phyloP scores from a whole-genome alignment of 352 stramenopile genomes.

The Elongisporangium undulatum region DNA sequence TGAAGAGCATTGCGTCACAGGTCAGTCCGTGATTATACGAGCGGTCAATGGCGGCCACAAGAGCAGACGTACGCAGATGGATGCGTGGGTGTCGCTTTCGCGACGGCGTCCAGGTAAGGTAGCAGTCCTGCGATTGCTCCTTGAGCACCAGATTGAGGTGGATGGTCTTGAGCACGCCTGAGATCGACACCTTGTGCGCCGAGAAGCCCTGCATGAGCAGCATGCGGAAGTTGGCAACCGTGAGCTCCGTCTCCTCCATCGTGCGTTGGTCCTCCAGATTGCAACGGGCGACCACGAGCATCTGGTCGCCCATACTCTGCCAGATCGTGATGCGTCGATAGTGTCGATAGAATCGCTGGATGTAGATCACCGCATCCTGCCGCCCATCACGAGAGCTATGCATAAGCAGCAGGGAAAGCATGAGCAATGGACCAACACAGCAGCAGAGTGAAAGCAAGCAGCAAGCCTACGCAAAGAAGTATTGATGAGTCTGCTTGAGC shows the following conservation, averaged over 20 bases:
- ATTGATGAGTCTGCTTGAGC: not conserved
- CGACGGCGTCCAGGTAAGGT: conserved; percentile 70
- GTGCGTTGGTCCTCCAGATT: conserved; percentile 17
- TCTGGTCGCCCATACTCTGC: conserved; percentile 25
- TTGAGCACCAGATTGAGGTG: conserved; percentile 50
- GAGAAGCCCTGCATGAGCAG: conserved; percentile 51
- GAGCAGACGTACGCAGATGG: conserved; percentile 38
- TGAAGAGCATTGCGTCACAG: conserved; percentile 7
- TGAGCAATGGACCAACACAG: conserved; percentile 1
- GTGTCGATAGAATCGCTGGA: conserved; percentile 37
- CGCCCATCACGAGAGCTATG: conserved; percentile 14
- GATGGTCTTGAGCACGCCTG: conserved; percentile 57
- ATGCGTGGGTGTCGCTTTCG: conserved; percentile 61
- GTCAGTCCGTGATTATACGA: not conserved
- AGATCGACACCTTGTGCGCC: conserved; percentile 69
- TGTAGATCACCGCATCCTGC: conserved; percentile 11
- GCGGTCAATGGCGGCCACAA: not conserved
- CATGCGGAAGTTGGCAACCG: conserved; percentile 43
- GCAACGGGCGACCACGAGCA: conserved; percentile 38
- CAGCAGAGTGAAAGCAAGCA: not conserved
- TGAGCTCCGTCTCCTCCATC: conserved; percentile 32
- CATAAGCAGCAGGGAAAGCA: conserved; percentile 6
- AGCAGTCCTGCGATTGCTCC: conserved; percentile 38
- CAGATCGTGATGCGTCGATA: conserved; percentile 36
- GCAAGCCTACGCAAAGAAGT: not conserved